Evolutionary conservation across 2,329 filamentous ascomycete genomes (phyloP), one percentile per base, ranked within the genome.

Genomic region (Trichoderma sp.): DNA sequence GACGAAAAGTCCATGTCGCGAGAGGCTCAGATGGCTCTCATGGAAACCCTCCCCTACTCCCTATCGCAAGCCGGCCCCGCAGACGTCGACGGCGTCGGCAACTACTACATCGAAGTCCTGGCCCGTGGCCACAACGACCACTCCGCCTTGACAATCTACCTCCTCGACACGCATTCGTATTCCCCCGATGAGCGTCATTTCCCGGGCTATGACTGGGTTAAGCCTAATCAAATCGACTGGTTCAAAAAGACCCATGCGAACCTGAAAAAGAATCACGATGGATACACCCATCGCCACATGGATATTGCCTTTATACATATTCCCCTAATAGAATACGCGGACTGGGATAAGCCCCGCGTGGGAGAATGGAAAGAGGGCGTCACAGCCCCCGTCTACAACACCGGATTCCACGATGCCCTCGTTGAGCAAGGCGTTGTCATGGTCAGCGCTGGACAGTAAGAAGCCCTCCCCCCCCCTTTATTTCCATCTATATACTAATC

Each of bases 281-380:
- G 93, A 75, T 99, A 97, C 80, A 93, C 92, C 0, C 92, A 96
- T 76, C 91, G 94, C 63, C 96, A 98, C 78, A 92, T 99, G 87
- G 92, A 99, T 77, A 88, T 98, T 79, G 93, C 96, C 0, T 99
- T 99, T 77, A 96, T 99, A 72, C 96, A 99, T 78, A 99, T 99
- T 68, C 96, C 96, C 0, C 83, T 99, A 3, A 94, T 96, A 0
- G 96, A 99, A 79, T 97, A 97, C 76, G 85, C 87, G 49, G 86
- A 90, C 61, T 77, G 81, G 1, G 83, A 87, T 2, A 87, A 91
- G 40, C 87, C 91, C 21, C 79, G 79, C 31, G 71, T 81, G 14
- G 96, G 96, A 11, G 84, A 88, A 31, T 96, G 90, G 89, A 89
- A 87, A 66, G 96, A 99, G 78, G 85, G 88, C 21, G 91, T 96